These are phyloP conservation scores for Herpotrichia juniperi DNA, from an alignment of 2,329 filamentous ascomycete genomes.

Conservation along the genomic window DNA sequence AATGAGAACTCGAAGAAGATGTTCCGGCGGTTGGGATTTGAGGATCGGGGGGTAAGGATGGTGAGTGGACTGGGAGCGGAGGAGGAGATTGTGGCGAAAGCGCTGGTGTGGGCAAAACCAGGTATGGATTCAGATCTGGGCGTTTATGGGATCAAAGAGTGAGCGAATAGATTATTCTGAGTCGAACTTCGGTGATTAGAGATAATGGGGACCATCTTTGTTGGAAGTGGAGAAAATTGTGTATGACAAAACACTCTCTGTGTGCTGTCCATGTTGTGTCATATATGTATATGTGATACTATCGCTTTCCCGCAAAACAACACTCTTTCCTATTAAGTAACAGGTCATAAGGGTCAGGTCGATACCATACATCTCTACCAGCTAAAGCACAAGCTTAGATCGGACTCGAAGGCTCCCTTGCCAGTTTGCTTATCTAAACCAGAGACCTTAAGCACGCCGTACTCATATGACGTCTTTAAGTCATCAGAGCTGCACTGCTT, in stretches of 20 bases:
- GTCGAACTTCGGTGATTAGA: neutral
- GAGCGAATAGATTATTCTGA: too few species aligned
- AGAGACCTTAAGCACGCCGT: constrained; percentile 54
- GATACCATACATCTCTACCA: neutral
- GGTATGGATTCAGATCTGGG: neutral
- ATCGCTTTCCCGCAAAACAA: too few species aligned
- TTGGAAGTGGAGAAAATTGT: too few species aligned
- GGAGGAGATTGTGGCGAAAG: neutral
- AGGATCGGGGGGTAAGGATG: constrained; percentile 14
- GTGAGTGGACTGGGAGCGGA: constrained; percentile 22
- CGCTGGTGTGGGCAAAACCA: neutral
- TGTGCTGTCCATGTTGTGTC: too few species aligned
- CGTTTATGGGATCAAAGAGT: neutral
- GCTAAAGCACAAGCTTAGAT: constrained; percentile 55
- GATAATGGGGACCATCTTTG: too few species aligned
- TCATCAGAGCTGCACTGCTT: constrained; percentile 2
- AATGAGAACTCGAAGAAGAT: constrained; percentile 25
- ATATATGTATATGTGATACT: too few species aligned
- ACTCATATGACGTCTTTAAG: constrained; percentile 15
- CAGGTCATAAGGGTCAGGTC: too few species aligned
- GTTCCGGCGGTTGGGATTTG: constrained; percentile 26
- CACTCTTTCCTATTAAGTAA: too few species aligned
- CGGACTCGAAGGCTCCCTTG: constrained; percentile 59
- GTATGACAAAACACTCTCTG: too few species aligned
- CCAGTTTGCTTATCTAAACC: constrained; percentile 54